Evolutionary conservation across 805 yeast species (phyloP).

Genomic region (Brettanomyces nanus): DNA sequence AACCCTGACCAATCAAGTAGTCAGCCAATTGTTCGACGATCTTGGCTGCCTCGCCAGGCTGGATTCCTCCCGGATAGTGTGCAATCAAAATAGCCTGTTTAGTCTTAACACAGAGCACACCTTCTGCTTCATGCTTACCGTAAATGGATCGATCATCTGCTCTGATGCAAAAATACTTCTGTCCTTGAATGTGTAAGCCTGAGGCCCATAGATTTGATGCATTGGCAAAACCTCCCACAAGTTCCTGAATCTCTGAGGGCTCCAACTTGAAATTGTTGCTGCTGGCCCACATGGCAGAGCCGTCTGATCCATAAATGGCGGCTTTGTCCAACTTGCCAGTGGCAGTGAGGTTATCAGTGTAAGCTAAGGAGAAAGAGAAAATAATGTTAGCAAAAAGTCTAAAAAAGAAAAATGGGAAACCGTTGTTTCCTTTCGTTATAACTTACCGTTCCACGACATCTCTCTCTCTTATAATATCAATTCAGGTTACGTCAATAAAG

Average conservation of each 20-base stretch:
- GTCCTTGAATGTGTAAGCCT: conserved; percentile 80
- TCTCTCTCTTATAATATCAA: too few relatives aligned
- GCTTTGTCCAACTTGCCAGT: conserved; percentile 90
- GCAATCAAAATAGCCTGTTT: conserved; percentile 87
- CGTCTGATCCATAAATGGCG: conserved; percentile 88
- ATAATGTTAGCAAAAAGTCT: too few relatives aligned
- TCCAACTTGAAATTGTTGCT: conserved; percentile 58
- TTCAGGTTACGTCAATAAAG: too few relatives aligned
- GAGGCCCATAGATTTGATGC: conserved; percentile 72
- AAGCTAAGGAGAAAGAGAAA: conserved; percentile 68
- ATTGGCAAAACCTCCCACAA: conserved; percentile 75
- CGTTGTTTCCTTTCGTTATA: too few relatives aligned
- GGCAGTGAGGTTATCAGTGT: conserved; percentile 85
- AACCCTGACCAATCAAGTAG: conserved; percentile 81
- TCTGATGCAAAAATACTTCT: conserved; percentile 78
- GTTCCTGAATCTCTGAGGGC: conserved; percentile 60
- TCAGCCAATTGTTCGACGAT: conserved; percentile 95
- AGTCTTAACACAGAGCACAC: conserved; percentile 86
- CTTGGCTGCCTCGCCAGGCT: conserved; percentile 91
- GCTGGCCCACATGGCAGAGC: conserved; percentile 92
- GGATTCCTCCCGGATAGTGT: conserved; percentile 88
- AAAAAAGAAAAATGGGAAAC: too few relatives aligned
- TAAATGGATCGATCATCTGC: conserved; percentile 92
- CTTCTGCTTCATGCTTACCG: conserved; percentile 85
- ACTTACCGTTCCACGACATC: conserved; percentile 32